Percentiles rank a stretch among this genome's conserved stretches.
Evolutionary conservation across 169 alveolate species (phyloP).

Genomic region (Ichthyophthirius multifiliis): DNA sequence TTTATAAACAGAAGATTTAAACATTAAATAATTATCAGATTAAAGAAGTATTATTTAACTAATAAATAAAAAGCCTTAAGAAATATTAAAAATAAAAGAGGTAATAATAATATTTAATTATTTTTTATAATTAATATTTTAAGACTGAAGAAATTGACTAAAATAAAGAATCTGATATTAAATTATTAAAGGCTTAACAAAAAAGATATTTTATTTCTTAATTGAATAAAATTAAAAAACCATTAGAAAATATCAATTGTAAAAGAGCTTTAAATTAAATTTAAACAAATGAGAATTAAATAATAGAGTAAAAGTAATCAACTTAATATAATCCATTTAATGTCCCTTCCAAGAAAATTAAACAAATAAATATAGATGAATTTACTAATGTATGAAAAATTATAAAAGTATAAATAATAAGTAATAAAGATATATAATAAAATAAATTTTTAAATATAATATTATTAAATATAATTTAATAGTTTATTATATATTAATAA

Average conservation of each 20-base stretch:
- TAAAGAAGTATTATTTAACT: neutral
- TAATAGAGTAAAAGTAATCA: neutral
- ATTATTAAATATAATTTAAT: too few relatives aligned
- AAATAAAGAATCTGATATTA: neutral
- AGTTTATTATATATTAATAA: too few relatives aligned
- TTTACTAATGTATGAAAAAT: too few relatives aligned
- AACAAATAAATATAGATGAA: neutral
- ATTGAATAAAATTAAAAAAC: neutral
- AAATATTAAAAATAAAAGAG: neutral
- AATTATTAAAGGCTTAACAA: neutral
- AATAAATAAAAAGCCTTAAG: neutral
- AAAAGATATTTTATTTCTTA: slow-evolving; percentile 1
- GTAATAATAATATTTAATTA: neutral
- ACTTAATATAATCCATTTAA: neutral
- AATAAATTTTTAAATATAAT: too few relatives aligned
- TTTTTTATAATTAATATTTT: neutral
- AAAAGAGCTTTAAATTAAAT: neutral
- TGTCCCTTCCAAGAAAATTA: neutral
- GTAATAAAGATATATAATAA: too few relatives aligned
- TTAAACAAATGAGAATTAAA: neutral
- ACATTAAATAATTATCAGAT: neutral
- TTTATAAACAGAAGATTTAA: neutral
- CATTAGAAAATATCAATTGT: neutral
- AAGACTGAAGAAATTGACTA: neutral
- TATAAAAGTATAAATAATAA: too few relatives aligned